These are phyloP conservation scores for Mortierella sp. DNA, from an alignment of 371 early-diverging fungal species.

Conservation along the genomic window DNA sequence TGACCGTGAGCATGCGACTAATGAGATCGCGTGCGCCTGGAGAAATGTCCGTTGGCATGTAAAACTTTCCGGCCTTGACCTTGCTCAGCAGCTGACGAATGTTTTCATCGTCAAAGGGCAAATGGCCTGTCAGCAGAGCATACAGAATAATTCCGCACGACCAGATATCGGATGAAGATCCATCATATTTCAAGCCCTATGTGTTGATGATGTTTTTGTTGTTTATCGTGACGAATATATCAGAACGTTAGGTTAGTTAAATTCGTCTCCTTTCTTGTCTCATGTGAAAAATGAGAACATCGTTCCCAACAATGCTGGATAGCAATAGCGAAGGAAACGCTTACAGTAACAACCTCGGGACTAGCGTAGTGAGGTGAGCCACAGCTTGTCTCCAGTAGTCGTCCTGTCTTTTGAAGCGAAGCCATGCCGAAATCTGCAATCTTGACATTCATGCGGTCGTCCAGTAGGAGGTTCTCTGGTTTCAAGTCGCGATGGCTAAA, in stretches of 20 bases:
- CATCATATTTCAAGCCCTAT: constrained; percentile 83
- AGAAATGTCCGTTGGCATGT: constrained; percentile 75
- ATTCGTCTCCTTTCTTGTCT: not conserved
- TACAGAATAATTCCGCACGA: constrained; percentile 94
- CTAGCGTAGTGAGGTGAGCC: constrained; percentile 95
- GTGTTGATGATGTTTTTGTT: not conserved
- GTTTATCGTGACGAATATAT: not conserved
- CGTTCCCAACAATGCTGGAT: not conserved
- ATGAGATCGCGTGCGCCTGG: constrained; percentile 73
- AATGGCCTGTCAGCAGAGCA: constrained; percentile 88
- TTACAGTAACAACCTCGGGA: constrained; percentile 89
- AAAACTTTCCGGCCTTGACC: constrained; percentile 63
- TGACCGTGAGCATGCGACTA: constrained; percentile 68
- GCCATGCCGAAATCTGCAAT: constrained; percentile 94
- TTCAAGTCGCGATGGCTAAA: constrained; percentile 97
- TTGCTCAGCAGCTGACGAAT: constrained; percentile 82
- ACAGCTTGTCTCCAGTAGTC: constrained; percentile 86
- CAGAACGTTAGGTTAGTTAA: not conserved
- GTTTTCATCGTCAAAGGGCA: constrained; percentile 97
- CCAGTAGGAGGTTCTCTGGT: constrained; percentile 95
- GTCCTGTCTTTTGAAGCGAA: constrained; percentile 77
- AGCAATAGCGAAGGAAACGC: not conserved
- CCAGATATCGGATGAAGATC: constrained; percentile 93
- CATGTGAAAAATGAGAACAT: not conserved
- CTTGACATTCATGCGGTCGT: constrained; percentile 85